Base-by-base conservation (phyloP, 495 filamentous ascomycete species). In the Penicillium alfredii region DNA sequence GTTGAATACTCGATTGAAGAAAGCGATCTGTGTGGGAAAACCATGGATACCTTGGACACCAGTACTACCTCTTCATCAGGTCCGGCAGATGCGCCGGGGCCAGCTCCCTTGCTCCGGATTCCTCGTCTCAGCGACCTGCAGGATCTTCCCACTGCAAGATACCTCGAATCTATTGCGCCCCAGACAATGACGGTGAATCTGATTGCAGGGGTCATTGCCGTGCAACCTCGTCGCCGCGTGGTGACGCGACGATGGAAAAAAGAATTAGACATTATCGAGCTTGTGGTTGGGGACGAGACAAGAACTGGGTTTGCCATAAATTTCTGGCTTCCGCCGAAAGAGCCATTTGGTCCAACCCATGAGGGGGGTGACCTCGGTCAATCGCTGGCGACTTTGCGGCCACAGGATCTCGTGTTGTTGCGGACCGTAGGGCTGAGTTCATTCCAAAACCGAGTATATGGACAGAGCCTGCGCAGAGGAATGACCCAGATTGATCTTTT, bases 261-360 rank as follows among this genome's bases (percentile, higher is more conserved):
- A 15, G 60, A 61, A 28, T 70, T 81, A 29, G 70, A 81, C 21
- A 69, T 94, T 0, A 62, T 88, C 21, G 87, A 94, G 49, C 55
- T 93, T 4, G 69, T 88, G 1, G 84, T 95, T 1, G 88, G 84
- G 8, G 90, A 97, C 51, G 87, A 94, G 37, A 92, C 87, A 2
- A 76, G 71, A 32, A 78, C 84, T 8, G 85, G 84, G 9, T 94
- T 96, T 56, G 74, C 70, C 8, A 63, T 96, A 40, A 90, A 82
- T 17, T 82, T 95, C 45, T 96, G 90, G 90, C 66, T 94, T 9
- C 57, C 69, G 3, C 44, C 55, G 16, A 45, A 16, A 37, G 40
- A 38, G 13, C 35, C 42, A 33, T 18, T 32, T 9, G 33, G 30
- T 44, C 35, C 30, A 49, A 56, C 49, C 38, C 38, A 43, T 12